phyloP scores from a whole-genome alignment of 2,329 filamentous ascomycete species.

The Aspergillus alliaceus region DNA sequence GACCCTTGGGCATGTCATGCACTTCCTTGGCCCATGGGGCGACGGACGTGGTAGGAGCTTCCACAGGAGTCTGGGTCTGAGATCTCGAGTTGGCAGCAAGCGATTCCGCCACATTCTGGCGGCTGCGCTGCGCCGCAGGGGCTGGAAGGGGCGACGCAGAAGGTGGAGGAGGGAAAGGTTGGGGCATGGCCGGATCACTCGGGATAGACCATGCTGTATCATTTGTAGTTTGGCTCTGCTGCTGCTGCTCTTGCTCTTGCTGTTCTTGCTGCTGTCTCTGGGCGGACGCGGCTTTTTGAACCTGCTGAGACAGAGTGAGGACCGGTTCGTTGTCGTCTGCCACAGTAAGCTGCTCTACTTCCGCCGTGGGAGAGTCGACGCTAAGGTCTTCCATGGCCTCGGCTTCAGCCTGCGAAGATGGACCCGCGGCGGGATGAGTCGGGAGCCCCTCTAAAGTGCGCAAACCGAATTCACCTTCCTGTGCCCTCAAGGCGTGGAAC shows the following conservation, averaged over 20 bases:
- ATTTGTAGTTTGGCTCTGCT: constrained; percentile 42
- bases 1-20: constrained; percentile 71
- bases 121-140: constrained; percentile 80
- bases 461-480: constrained; percentile 58
- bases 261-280: constrained; percentile 37
- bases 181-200: constrained; percentile 66
- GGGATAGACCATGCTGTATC: constrained; percentile 60
- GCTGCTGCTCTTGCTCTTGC: constrained; percentile 33
- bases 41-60: constrained; percentile 69
- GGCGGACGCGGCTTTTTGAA: constrained; percentile 67
- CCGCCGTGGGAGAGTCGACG: constrained; percentile 7
- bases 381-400: constrained; percentile 28
- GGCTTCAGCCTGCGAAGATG: constrained; percentile 28
- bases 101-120: constrained; percentile 79
- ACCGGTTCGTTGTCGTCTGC: constrained; percentile 48
- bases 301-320: constrained; percentile 78
- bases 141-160: constrained; percentile 82
- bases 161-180: constrained; percentile 66
- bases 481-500: constrained; percentile 76
- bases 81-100: constrained; percentile 66
- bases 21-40: constrained; percentile 94
- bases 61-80: constrained; percentile 71
- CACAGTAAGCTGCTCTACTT: constrained; percentile 16
- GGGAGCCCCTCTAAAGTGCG: constrained; percentile 41
- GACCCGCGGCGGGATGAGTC: constrained; percentile 38